These are phyloP conservation scores for Blastobotrys attinorum DNA, from an alignment of 805 yeast species.

Conservation along the genomic window DNA sequence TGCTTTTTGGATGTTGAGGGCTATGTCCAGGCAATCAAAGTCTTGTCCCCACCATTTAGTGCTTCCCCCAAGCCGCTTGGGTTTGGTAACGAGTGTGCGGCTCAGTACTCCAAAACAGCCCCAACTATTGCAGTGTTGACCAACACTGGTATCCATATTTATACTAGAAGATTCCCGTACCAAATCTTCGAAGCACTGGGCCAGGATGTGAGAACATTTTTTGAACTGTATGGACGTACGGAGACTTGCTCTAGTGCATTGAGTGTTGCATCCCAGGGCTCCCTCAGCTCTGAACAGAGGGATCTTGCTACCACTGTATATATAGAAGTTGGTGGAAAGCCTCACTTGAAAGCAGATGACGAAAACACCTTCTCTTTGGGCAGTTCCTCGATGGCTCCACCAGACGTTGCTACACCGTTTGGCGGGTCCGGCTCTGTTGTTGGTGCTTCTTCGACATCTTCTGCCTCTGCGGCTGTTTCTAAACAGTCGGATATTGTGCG, in stretches of 20 bases:
- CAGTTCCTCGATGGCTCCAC: no score
- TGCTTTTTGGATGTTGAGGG: constrained; percentile 59
- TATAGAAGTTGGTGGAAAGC: constrained; percentile 31
- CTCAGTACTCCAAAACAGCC: constrained; percentile 65
- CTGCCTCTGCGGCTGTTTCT: constrained; percentile 4
- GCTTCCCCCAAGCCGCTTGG: constrained; percentile 74
- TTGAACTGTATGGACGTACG: constrained; percentile 71
- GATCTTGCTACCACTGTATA: constrained; percentile 28
- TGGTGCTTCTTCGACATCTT: not conserved
- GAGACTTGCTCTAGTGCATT: constrained; percentile 89
- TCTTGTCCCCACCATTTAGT: constrained; percentile 59
- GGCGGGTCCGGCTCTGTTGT: not conserved
- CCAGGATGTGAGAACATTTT: constrained; percentile 56
- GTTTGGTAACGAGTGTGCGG: constrained; percentile 76
- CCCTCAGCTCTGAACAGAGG: constrained; percentile 33
- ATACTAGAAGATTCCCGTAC: constrained; percentile 73
- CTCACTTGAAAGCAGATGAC: constrained; percentile 25
- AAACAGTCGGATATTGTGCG: constrained; percentile 40
- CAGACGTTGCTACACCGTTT: not conserved
- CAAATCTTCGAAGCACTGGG: constrained; percentile 65
- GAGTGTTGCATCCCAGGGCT: constrained; percentile 55
- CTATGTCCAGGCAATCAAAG: constrained; percentile 63
- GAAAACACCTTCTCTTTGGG: constrained; percentile 11
- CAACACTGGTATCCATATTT: constrained; percentile 65
- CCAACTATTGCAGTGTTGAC: constrained; percentile 78